These are phyloP conservation scores for Polygonum maritimum DNA, from an alignment of 148 eudicot genomes.

Conservation along the genomic window DNA sequence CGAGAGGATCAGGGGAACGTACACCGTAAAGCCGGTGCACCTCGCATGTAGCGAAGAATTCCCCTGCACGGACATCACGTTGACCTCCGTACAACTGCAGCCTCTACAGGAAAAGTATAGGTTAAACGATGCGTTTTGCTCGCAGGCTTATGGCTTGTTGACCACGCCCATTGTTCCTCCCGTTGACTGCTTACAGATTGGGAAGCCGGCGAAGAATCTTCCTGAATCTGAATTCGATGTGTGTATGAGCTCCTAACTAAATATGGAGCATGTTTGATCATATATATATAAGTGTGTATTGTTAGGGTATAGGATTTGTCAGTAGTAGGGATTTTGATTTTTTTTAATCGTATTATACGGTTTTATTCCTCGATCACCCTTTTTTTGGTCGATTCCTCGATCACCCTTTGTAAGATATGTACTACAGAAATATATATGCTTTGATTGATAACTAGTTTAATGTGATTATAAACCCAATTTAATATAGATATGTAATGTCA, in stretches of 20 bases:
- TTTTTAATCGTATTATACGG: background rate
- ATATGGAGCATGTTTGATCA: background rate
- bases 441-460: too few species aligned
- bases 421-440: constrained; percentile 1
- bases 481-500: too few species aligned
- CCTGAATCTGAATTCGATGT: constrained; percentile 46
- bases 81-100: constrained; percentile 50
- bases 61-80: constrained; percentile 71
- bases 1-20: constrained; percentile 72
- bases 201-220: constrained; percentile 56
- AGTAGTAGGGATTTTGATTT: background rate
- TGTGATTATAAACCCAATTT: too few species aligned
- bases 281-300: background rate
- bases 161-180: constrained; percentile 62
- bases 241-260: constrained; percentile 21
- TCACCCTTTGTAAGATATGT: constrained; percentile 2
- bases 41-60: constrained; percentile 78
- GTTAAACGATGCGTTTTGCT: constrained; percentile 65
- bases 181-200: constrained; percentile 50
- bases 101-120: constrained; percentile 60
- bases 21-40: constrained; percentile 89
- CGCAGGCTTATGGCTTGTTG: constrained; percentile 70
- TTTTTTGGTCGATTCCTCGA: background rate
- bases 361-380: background rate
- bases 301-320: constrained; percentile 2